Evolutionary conservation across 1,139 yeast species (phyloP).

Genomic region (Scheffersomyces titani): DNA sequence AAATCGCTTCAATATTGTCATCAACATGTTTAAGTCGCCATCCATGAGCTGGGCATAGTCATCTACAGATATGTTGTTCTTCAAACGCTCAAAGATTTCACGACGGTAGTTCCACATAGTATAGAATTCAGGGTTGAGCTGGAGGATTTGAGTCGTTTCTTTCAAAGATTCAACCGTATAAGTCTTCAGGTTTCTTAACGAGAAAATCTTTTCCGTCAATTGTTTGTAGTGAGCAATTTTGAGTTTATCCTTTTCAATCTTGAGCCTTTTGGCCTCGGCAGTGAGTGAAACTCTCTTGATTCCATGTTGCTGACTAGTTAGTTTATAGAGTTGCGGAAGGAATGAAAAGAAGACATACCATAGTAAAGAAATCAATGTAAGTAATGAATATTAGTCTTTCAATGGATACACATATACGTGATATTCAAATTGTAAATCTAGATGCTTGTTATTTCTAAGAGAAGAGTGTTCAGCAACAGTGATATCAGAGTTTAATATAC

Average conservation of each 20-base stretch:
- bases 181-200: slow-evolving; percentile 26
- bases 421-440: not conserved
- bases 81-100: slow-evolving; percentile 53
- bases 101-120: slow-evolving; percentile 90
- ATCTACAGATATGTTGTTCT: not conserved
- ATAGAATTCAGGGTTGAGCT: slow-evolving; percentile 81
- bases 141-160: slow-evolving; percentile 52
- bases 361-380: no score
- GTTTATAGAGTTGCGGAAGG: not conserved
- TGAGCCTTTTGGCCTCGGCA: slow-evolving; percentile 56
- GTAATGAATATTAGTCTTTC: not conserved
- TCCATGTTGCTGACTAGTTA: slow-evolving; percentile 60
- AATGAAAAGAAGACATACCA: not conserved
- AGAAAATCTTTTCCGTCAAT: slow-evolving; percentile 46
- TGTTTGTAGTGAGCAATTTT: slow-evolving; percentile 57
- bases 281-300: slow-evolving; percentile 61
- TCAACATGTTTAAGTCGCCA: slow-evolving; percentile 62
- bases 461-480: not conserved
- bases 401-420: not conserved
- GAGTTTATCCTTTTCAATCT: slow-evolving; percentile 52
- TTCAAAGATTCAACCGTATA: slow-evolving; percentile 48
- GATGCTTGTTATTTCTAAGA: not conserved
- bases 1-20: slow-evolving; percentile 57
- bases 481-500: not conserved
- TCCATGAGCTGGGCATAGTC: slow-evolving; percentile 36